Evolutionary conservation across 208 protist species (phyloP), one percentile per base, ranked within the genome.

Genomic region (Chromosphaera perkinsii): DNA sequence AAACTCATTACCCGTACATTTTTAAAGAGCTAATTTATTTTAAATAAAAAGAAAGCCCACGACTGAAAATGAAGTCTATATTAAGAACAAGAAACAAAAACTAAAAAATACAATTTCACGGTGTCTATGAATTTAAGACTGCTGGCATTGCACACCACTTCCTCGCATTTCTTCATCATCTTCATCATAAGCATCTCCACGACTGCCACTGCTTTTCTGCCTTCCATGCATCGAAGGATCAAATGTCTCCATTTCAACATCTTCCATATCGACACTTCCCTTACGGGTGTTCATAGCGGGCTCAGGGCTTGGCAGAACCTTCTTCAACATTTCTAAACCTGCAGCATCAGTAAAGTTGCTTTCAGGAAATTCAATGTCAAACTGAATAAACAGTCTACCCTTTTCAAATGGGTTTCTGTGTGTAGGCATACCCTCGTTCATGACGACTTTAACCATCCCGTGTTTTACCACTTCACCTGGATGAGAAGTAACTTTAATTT

Each of bases 391-490:
- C 3, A 89, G 59, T 49, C 72, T 67, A 36, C 82, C 84, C 61
- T 85, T 83, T 36, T 82, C 76, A 31, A 85, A 83, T 26, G 75
- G 58, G 17, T 66, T 39, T 20, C 65, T 57, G 61, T 84, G 58
- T 32, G 60, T 66, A 29, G 85, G 85, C 81, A 89, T 85, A 66
- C 85, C 85, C 66, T 89, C 81, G 37, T 80, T 78, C 3, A 42
- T 60, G 52, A 9, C 22, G 3, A 32, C 33, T 27, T 57, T 48
- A 24, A 72, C 37, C 17, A n/a, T 39, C 26, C 52, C 65, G 10
- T 51, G 47, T 31, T 58, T 36, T 24, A 76, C 60, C 5, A 76
- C 65, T 54, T 72, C 31, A 17, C 65, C 73, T 24, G 73, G 60
- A 20, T 31, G 29, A 24, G 20, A 22, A 9, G 3, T 71, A 31